phyloP scores from a whole-genome alignment of 768 basidiomycete species.

The Kwoniella pini region DNA sequence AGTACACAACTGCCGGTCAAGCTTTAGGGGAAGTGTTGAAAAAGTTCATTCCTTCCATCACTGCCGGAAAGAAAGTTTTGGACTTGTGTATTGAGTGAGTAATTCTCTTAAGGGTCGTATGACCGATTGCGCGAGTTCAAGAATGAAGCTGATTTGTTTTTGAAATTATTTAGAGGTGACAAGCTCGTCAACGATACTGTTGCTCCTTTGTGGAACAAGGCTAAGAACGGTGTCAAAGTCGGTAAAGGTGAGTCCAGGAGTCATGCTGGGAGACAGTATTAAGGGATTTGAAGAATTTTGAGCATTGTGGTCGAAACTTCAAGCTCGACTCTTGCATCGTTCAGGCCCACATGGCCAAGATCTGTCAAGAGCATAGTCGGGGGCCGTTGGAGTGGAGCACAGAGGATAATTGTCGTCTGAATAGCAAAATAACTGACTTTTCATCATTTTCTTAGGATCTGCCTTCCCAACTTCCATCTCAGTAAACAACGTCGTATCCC shows the following conservation, averaged over 20 bases:
- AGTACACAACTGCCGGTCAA: conserved; percentile 80
- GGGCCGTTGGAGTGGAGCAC: too few species aligned
- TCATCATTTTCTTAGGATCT: conserved; percentile 54
- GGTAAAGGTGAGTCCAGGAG: conserved; percentile 80
- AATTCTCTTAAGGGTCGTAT: not conserved
- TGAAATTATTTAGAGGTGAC: conserved; percentile 63
- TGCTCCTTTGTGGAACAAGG: conserved; percentile 82
- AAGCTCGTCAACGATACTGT: conserved; percentile 86
- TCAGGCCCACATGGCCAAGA: too few species aligned
- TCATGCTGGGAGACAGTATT: too few species aligned
- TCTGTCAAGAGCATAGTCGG: too few species aligned
- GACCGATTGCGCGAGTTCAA: not conserved
- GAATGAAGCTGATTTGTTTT: not conserved
- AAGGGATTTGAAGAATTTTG: too few species aligned
- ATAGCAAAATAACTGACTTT: not conserved
- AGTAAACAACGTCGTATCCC: conserved; percentile 91
- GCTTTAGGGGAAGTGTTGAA: conserved; percentile 82
- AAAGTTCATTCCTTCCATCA: conserved; percentile 71
- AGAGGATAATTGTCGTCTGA: too few species aligned
- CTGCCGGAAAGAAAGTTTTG: conserved; percentile 79
- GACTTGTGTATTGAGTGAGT: conserved; percentile 77
- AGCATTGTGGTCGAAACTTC: not conserved
- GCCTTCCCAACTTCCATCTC: conserved; percentile 94
- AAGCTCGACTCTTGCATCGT: too few species aligned
- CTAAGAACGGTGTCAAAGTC: conserved; percentile 82